Conservation (phyloP, 805 yeast genomes). For the Starmerella sirachaensis region DNA sequence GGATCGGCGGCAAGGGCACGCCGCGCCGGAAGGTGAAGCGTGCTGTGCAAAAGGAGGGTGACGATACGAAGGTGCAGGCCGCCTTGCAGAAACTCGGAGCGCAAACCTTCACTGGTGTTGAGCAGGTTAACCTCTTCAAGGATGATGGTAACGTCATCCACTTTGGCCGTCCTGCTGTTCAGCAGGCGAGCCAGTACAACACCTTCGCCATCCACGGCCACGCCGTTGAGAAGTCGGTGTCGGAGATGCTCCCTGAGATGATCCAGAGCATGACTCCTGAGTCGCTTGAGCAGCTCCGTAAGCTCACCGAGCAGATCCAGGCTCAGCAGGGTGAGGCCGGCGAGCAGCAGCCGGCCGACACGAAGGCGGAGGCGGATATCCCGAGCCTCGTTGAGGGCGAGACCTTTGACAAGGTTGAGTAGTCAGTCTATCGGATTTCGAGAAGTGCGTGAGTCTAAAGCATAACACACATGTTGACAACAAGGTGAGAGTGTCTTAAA, state of each 20-base stretch:
- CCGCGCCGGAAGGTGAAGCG: slow-evolving; percentile 91
- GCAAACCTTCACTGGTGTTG: slow-evolving; percentile 76
- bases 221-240: slow-evolving; percentile 82
- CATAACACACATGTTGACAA: no score
- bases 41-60: slow-evolving; percentile 44
- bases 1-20: slow-evolving; percentile 58
- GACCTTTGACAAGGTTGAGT: slow-evolving; percentile 61
- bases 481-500: no score
- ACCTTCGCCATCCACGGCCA: slow-evolving; percentile 91
- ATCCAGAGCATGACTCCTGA: slow-evolving; percentile 95
- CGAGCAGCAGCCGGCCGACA: slow-evolving; percentile 38
- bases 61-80: slow-evolving; percentile 79
- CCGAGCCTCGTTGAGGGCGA: slow-evolving; percentile 78
- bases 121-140: slow-evolving; percentile 95
- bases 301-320: slow-evolving; percentile 82
- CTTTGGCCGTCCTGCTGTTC: slow-evolving; percentile 93
- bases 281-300: slow-evolving; percentile 76
- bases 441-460: no score
- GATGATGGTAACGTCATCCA: slow-evolving; percentile 94
- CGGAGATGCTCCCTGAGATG: slow-evolving; percentile 87
- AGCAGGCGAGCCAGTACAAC: slow-evolving; percentile 81
- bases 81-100: slow-evolving; percentile 82
- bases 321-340: slow-evolving; percentile 34
- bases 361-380: slow-evolving; percentile 39
- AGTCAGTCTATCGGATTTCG: no score